These are phyloP conservation scores for Oryza glumipatula DNA, from an alignment of 176 grass and related monocot genomes.

Conservation along the genomic window DNA sequence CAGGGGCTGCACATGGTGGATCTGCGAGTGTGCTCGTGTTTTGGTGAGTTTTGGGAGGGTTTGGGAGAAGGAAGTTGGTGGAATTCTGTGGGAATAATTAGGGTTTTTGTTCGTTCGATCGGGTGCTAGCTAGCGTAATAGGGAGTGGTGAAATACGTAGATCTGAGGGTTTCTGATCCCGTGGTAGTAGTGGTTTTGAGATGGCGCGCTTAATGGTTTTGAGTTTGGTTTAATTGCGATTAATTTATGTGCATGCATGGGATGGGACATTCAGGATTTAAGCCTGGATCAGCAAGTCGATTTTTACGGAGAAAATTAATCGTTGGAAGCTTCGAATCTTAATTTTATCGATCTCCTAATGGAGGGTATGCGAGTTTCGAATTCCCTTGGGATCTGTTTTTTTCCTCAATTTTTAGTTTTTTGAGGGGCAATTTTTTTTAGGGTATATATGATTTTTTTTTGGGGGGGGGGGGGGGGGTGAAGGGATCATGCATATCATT, in stretches of 20 bases:
- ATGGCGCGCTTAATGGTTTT: not conserved
- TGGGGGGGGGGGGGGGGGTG: not conserved
- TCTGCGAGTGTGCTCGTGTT: conserved; percentile 2
- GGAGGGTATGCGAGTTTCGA: not conserved
- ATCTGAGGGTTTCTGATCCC: conserved; percentile 15
- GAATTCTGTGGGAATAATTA: conserved; percentile 4
- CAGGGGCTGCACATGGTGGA: not conserved
- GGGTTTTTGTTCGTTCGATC: conserved; percentile 31
- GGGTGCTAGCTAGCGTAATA: not conserved
- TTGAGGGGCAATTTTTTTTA: no score
- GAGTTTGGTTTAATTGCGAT: not conserved
- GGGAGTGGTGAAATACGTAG: not conserved
- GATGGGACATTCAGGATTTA: not conserved
- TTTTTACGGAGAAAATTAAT: not conserved
- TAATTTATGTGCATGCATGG: not conserved
- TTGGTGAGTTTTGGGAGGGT: not conserved
- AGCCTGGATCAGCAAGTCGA: not conserved
- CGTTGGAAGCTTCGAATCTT: not conserved
- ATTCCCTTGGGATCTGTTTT: no score
- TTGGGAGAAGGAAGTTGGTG: not conserved
- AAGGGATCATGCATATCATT: not conserved
- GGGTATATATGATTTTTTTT: no score
- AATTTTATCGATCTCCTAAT: not conserved
- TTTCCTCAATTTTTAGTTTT: no score
- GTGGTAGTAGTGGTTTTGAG: not conserved